These are phyloP conservation scores for Stachybotrys chartarum DNA, from an alignment of 2,329 filamentous ascomycete species.

Conservation along the genomic window DNA sequence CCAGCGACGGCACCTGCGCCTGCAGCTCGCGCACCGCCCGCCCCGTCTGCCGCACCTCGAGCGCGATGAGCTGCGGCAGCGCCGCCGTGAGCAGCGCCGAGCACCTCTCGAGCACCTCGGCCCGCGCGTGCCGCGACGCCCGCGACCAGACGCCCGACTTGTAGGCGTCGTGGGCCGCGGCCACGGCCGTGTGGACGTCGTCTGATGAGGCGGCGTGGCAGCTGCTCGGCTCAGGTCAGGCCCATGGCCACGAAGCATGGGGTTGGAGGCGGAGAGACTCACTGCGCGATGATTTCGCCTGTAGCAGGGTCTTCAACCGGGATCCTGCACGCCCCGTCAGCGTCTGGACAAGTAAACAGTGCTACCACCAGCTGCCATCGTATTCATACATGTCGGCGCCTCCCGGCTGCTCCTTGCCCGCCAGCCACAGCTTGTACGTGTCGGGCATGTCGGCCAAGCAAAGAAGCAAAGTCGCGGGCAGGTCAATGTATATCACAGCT, in stretches of 20 bases:
- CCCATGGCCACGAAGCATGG: too few relatives aligned
- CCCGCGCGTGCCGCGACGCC: constrained; percentile 48
- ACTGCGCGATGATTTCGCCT: constrained; percentile 44
- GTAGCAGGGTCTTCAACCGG: constrained; percentile 46
- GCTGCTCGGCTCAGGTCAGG: constrained; percentile 4
- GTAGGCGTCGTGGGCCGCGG: constrained; percentile 54
- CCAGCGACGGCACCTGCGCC: constrained; percentile 58
- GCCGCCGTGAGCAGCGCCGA: constrained; percentile 44
- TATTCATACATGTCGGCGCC: not conserved
- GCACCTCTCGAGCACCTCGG: constrained; percentile 54
- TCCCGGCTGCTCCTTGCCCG: not conserved
- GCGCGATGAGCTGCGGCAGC: constrained; percentile 48
- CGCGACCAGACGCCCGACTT: constrained; percentile 60
- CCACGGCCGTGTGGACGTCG: constrained; percentile 20
- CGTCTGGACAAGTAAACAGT: not conserved
- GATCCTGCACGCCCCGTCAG: constrained; percentile 29
- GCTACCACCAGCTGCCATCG: not conserved
- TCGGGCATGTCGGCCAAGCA: not conserved
- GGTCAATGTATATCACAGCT: too few relatives aligned
- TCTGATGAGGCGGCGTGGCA: constrained; percentile 19
- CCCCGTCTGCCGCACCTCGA: constrained; percentile 63
- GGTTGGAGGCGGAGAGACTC: constrained; percentile 10
- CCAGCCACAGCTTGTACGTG: not conserved
- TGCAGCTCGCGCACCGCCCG: constrained; percentile 63
- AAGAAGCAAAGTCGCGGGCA: too few relatives aligned